A percentile compares a stretch with the other conserved stretches of the same genome.
Evolutionary conservation across 1,139 yeast species (phyloP).

Genomic region (Magnusiomyces starmeri): DNA sequence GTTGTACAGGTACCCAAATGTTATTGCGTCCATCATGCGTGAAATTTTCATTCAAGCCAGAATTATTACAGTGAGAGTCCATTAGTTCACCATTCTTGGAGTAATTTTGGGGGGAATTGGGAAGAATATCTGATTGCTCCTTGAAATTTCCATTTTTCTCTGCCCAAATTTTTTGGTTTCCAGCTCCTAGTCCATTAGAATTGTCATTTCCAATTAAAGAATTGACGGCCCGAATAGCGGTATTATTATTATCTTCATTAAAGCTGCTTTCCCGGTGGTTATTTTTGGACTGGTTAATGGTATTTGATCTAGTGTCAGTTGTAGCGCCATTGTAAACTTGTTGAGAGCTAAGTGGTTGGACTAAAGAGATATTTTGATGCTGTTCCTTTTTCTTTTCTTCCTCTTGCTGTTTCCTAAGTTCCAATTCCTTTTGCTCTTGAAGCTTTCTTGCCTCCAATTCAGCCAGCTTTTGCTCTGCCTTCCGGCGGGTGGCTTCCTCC

Average conservation of each 20-base stretch:
- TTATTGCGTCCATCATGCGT: not conserved
- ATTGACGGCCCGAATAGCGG: constrained; percentile 1
- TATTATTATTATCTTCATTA: not conserved
- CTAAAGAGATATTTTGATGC: not conserved
- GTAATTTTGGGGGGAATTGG: too few species aligned
- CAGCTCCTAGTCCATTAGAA: not conserved
- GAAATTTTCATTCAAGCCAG: too few species aligned
- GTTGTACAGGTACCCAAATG: not conserved
- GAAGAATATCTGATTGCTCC: not conserved
- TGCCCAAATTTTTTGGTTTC: not conserved
- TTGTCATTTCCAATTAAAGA: not conserved
- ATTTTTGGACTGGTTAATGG: not conserved
- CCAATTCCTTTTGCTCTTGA: constrained; percentile 1
- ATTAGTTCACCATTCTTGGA: too few species aligned
- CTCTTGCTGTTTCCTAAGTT: not conserved
- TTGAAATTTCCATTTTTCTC: not conserved
- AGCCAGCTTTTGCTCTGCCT: constrained; percentile 24
- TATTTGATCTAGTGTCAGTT: not conserved
- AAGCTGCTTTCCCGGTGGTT: not conserved
- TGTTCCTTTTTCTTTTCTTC: not conserved
- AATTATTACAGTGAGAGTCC: too few species aligned
- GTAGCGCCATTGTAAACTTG: not conserved
- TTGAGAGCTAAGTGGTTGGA: not conserved
- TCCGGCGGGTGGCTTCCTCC: constrained; percentile 26
- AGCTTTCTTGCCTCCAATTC: constrained; percentile 8